Evolutionary conservation across 2,329 filamentous ascomycete species (phyloP).

Genomic region (Rugonectria rugulosa): DNA sequence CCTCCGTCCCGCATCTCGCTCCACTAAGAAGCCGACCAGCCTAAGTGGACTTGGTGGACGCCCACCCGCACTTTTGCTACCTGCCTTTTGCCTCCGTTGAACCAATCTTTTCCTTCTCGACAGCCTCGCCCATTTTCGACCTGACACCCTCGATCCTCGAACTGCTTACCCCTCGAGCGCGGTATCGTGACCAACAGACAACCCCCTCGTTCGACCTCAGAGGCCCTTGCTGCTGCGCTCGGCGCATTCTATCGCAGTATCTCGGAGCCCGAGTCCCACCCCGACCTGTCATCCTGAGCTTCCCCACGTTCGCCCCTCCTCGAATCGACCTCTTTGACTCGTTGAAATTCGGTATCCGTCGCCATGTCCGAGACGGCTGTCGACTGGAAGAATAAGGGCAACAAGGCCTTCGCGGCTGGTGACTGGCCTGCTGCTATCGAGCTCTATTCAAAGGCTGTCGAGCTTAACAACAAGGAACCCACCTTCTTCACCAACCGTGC

Average conservation of each 20-base stretch:
- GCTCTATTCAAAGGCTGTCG: conserved; percentile 87
- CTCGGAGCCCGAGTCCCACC: conserved; percentile 26
- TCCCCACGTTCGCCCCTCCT: conserved; percentile 15
- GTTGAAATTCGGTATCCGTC: conserved; percentile 24
- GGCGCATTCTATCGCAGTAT: conserved; percentile 34
- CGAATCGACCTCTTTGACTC: conserved; percentile 3
- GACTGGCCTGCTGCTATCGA: conserved; percentile 86
- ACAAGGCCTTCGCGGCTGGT: conserved; percentile 87
- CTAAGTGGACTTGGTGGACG: too few relatives aligned
- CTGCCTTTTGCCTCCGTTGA: conserved; percentile 27
- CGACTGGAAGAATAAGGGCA: conserved; percentile 91
- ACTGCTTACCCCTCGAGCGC: conserved; percentile 12
- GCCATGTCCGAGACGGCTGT: conserved; percentile 71
- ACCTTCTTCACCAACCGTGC: conserved; percentile 95
- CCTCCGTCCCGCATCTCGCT: conserved; percentile 20
- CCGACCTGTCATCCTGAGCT: conserved; percentile 21
- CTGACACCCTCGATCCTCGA: conserved; percentile 8
- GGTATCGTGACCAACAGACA: background rate
- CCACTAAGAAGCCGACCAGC: conserved; percentile 26
- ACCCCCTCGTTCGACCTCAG: background rate
- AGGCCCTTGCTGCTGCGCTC: conserved; percentile 24
- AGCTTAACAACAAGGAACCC: conserved; percentile 80
- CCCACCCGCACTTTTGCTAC: conserved; percentile 33
- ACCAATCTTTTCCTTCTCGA: conserved; percentile 23
- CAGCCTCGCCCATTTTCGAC: conserved; percentile 20